A percentile compares a stretch with the other conserved stretches of the same genome.
phyloP scores from a whole-genome alignment of 1,139 yeast species.

The Hyphopichia buzzinii region DNA sequence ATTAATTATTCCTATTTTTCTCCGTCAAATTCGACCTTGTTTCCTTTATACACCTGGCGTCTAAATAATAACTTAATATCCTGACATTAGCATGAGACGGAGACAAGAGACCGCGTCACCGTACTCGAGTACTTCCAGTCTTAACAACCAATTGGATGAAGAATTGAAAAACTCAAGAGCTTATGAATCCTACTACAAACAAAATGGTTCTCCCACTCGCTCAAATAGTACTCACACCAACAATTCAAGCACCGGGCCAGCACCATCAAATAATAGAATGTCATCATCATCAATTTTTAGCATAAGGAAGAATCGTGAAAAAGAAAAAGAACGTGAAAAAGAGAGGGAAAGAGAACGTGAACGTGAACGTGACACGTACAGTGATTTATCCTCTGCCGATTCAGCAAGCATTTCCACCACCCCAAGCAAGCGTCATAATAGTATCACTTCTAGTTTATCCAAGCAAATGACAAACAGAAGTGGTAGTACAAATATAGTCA shows the following conservation, averaged over 20 bases:
- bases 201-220: conserved; percentile 2
- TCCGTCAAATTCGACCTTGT: too few relatives aligned
- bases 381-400: conserved; percentile 38
- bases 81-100: neutral
- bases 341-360: conserved; percentile 1
- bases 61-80: too few relatives aligned
- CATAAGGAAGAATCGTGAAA: conserved; percentile 27
- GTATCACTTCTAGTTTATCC: conserved; percentile 1
- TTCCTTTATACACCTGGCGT: too few relatives aligned
- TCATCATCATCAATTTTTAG: conserved; percentile 43
- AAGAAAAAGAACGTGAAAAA: conserved; percentile 6
- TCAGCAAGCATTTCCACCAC: conserved; percentile 24
- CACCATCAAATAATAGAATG: conserved; percentile 19
- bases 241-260: neutral
- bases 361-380: conserved; percentile 7
- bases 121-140: neutral
- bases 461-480: conserved; percentile 9
- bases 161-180: conserved; percentile 35
- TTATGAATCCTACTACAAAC: conserved; percentile 15
- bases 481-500: conserved; percentile 22
- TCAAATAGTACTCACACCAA: conserved; percentile 4
- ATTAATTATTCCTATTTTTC: too few relatives aligned
- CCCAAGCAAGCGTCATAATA: conserved; percentile 6
- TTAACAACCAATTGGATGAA: conserved; percentile 18
- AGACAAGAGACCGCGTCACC: neutral